phyloP scores from a whole-genome alignment of 2,329 filamentous ascomycete genomes.

The Sporothrix schenckii region DNA sequence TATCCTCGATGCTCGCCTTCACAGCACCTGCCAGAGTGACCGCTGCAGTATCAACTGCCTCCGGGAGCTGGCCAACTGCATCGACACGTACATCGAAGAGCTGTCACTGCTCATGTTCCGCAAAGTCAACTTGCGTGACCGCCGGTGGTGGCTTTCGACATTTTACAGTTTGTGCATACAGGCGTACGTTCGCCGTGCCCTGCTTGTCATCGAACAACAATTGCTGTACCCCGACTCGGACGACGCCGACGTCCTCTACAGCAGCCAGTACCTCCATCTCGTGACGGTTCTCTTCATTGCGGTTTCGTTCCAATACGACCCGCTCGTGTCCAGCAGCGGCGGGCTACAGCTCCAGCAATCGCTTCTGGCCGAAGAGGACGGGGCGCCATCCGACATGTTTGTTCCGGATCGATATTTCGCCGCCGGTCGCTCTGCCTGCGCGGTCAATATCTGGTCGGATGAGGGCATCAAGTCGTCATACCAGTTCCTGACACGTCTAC shows the following conservation, averaged over 20 bases:
- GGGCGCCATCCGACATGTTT: conserved; percentile 31
- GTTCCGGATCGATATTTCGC: conserved; percentile 41
- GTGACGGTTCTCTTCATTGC: conserved; percentile 41
- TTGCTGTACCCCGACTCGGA: conserved; percentile 38
- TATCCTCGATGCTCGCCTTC: conserved; percentile 37
- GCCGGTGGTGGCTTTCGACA: conserved; percentile 43
- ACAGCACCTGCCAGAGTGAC: conserved; percentile 38
- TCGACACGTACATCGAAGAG: conserved; percentile 41
- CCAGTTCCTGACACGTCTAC: conserved; percentile 40
- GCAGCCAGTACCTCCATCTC: conserved; percentile 41
- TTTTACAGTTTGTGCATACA: conserved; percentile 43
- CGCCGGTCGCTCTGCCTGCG: conserved; percentile 39
- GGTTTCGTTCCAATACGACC: conserved; percentile 43
- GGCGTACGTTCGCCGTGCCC: conserved; percentile 41
- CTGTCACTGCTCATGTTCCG: conserved; percentile 42
- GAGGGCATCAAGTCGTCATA: conserved; percentile 41
- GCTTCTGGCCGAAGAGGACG: conserved; percentile 40
- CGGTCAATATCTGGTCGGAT: conserved; percentile 39
- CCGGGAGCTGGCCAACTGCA: conserved; percentile 37
- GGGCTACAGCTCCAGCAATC: conserved; percentile 39
- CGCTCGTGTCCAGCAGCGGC: conserved; percentile 38
- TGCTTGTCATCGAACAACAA: conserved; percentile 41
- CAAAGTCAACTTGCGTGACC: conserved; percentile 42
- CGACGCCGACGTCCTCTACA: conserved; percentile 39
- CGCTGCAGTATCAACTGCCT: conserved; percentile 41